phyloP scores from a whole-genome alignment of 169 alveolate genomes.

The Miamiensis avidus region DNA sequence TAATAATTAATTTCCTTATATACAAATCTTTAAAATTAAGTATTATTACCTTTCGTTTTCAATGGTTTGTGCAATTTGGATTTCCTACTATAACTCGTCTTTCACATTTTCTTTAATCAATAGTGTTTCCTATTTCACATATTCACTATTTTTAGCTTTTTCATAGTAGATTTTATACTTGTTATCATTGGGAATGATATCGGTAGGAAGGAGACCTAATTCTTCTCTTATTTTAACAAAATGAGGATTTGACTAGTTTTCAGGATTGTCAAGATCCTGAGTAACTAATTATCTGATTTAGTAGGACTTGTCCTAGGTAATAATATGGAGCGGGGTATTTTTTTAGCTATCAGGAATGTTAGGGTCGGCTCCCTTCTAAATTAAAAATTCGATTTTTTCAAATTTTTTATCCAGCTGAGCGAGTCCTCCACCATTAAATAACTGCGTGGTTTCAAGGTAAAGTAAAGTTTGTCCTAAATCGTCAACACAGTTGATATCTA shows the following conservation, averaged over 20 bases:
- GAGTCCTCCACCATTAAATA: neutral
- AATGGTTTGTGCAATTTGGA: neutral
- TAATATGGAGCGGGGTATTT: neutral
- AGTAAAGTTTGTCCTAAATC: neutral
- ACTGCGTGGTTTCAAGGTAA: neutral
- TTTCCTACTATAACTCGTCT: neutral
- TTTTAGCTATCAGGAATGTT: neutral
- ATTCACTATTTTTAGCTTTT: neutral
- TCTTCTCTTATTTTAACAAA: neutral
- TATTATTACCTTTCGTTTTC: neutral
- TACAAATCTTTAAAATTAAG: too few relatives aligned
- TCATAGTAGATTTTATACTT: neutral
- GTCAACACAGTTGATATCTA: neutral
- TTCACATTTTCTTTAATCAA: neutral
- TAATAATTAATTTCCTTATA: too few relatives aligned
- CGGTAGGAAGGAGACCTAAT: neutral
- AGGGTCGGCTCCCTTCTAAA: neutral
- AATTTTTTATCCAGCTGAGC: neutral
- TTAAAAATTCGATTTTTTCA: neutral
- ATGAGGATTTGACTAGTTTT: too few relatives aligned
- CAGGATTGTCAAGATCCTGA: neutral
- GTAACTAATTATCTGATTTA: neutral
- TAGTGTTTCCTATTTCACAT: neutral
- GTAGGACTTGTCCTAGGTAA: neutral
- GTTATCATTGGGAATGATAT: neutral